Conservation (phyloP, 257 asterid genomes). For the Dorcoceras hygrometricum region DNA sequence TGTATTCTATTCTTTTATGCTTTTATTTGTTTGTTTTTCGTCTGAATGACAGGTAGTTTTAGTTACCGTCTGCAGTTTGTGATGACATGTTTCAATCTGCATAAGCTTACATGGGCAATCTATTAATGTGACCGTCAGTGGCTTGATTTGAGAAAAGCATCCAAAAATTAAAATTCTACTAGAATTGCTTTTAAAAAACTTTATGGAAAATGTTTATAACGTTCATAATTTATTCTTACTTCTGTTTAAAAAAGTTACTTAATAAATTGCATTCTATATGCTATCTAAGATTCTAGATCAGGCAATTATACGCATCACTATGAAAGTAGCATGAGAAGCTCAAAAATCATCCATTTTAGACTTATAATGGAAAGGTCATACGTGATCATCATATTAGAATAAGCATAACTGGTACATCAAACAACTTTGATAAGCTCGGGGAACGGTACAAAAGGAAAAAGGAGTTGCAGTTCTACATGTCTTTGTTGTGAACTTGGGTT, state of each 20-base stretch:
- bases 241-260: too few relatives aligned
- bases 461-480: too few relatives aligned
- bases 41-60: conserved; percentile 7
- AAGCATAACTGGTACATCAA: neutral
- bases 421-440: neutral
- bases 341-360: conserved; percentile 3
- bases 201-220: too few relatives aligned
- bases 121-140: neutral
- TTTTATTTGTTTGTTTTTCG: neutral
- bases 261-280: neutral
- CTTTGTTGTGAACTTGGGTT: too few relatives aligned
- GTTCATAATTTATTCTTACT: too few relatives aligned
- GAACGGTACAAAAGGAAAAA: neutral
- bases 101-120: neutral
- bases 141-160: too few relatives aligned
- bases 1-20: conserved; percentile 1
- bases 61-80: conserved; percentile 12
- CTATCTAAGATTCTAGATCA: neutral
- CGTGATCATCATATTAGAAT: neutral
- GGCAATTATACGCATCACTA: neutral
- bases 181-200: too few relatives aligned
- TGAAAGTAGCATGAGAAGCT: neutral
- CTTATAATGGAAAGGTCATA: neutral
- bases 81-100: neutral
- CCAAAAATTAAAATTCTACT: too few relatives aligned